A percentile compares a stretch with the other conserved stretches of the same genome.
These are phyloP conservation scores for Beta corolliflora DNA, from an alignment of 179 eudicot species.

Conservation along the genomic window DNA sequence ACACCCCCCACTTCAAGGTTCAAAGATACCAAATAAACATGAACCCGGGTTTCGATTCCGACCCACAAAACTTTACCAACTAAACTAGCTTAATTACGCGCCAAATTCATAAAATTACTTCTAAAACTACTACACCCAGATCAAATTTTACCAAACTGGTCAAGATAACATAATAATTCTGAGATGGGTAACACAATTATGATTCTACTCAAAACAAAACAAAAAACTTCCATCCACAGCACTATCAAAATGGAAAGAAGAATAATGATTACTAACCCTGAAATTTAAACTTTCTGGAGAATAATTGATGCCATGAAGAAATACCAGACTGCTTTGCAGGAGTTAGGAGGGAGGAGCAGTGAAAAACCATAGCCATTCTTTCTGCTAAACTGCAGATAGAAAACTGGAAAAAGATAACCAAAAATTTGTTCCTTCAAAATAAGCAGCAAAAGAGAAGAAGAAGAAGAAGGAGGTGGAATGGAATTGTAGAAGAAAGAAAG, in stretches of 20 bases:
- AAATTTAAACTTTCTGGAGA: constrained; percentile 27
- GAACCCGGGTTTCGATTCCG: not conserved
- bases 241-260: not conserved
- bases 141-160: not conserved
- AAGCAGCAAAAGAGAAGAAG: not conserved
- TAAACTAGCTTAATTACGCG: not conserved
- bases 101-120: not conserved
- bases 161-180: not conserved
- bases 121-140: not conserved
- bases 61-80: not conserved
- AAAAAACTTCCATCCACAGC: not conserved
- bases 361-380: constrained; percentile 20
- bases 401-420: too few relatives aligned
- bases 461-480: not conserved
- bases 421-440: not conserved
- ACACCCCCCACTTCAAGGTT: too few relatives aligned
- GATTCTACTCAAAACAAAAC: not conserved
- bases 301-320: constrained; percentile 18
- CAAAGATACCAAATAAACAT: not conserved
- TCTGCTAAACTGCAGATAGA: not conserved
- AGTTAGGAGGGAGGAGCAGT: constrained; percentile 29
- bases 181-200: not conserved
- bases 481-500: not conserved
- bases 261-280: constrained; percentile 23
- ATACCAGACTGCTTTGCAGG: constrained; percentile 24